Conservation (phyloP, 164 flowering plant species). For the Magnolia kwangsiensis region DNA sequence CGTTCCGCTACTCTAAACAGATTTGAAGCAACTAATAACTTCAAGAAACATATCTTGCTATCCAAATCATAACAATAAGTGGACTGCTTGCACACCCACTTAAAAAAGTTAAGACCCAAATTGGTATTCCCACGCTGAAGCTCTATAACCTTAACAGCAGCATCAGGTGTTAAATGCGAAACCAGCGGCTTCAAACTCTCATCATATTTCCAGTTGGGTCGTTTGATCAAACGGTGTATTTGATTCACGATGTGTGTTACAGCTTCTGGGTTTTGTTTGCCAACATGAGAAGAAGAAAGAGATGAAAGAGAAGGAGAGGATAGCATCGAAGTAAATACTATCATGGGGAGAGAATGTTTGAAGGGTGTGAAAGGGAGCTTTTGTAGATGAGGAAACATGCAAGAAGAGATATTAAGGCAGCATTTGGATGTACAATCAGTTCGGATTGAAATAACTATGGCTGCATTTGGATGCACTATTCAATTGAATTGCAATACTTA, state of each 20-base stretch:
- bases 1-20: conserved; percentile 19
- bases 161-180: conserved; percentile 29
- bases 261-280: conserved; percentile 2
- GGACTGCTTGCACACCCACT: conserved; percentile 33
- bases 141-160: conserved; percentile 24
- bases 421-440: too few species aligned
- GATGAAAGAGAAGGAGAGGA: background rate
- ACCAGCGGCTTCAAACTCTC: conserved; percentile 22
- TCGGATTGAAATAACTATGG: background rate
- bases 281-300: background rate
- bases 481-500: background rate
- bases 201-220: conserved; percentile 26
- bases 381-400: background rate
- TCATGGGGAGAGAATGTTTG: background rate
- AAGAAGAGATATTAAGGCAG: background rate
- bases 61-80: conserved; percentile 31
- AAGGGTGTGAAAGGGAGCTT: background rate
- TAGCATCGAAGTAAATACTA: background rate
- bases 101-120: conserved; percentile 21
- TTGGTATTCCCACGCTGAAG: conserved; percentile 11
- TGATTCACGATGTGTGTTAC: background rate
- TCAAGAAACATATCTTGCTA: conserved; percentile 20
- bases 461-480: background rate
- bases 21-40: conserved; percentile 16
- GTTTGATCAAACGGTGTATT: conserved; percentile 18